Evolutionary conservation across 1,284 basidiomycete genomes (phyloP).

Genomic region (Ganoderma resinaceum): DNA sequence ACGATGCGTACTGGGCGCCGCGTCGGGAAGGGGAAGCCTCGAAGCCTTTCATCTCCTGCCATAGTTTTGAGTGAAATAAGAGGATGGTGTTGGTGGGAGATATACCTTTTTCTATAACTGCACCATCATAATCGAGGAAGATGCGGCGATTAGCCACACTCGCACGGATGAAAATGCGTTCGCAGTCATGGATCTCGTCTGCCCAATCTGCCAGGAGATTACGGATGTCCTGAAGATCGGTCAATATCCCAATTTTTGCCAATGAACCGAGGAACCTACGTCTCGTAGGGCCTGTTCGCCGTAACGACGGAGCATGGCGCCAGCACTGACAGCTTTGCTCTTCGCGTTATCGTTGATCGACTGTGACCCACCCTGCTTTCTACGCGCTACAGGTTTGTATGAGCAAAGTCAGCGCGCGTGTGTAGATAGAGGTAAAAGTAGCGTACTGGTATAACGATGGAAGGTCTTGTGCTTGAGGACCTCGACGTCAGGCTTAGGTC

Average conservation of each 20-base stretch:
- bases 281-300: constrained; percentile 94
- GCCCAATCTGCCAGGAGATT: constrained; percentile 83
- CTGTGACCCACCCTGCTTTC: constrained; percentile 98
- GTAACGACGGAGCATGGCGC: constrained; percentile 93
- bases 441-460: constrained; percentile 95
- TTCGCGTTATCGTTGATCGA: constrained; percentile 93
- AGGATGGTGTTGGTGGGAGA: not conserved
- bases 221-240: constrained; percentile 78
- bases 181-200: constrained; percentile 82
- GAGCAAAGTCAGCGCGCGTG: not conserved
- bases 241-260: not conserved
- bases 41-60: constrained; percentile 75
- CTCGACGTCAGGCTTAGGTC: constrained; percentile 72
- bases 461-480: constrained; percentile 95
- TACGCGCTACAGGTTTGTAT: constrained; percentile 70
- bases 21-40: constrained; percentile 94
- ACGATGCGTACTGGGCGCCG: constrained; percentile 78
- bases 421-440: not conserved
- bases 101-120: constrained; percentile 61
- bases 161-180: constrained; percentile 90
- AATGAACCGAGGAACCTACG: constrained; percentile 52
- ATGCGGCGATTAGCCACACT: constrained; percentile 86
- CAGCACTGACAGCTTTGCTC: constrained; percentile 93
- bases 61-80: not conserved
- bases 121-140: constrained; percentile 87